A percentile compares a stretch with the other conserved stretches of the same genome.
Evolutionary conservation across 495 filamentous ascomycete genomes (phyloP).

Genomic region (Tirmania nivea): DNA sequence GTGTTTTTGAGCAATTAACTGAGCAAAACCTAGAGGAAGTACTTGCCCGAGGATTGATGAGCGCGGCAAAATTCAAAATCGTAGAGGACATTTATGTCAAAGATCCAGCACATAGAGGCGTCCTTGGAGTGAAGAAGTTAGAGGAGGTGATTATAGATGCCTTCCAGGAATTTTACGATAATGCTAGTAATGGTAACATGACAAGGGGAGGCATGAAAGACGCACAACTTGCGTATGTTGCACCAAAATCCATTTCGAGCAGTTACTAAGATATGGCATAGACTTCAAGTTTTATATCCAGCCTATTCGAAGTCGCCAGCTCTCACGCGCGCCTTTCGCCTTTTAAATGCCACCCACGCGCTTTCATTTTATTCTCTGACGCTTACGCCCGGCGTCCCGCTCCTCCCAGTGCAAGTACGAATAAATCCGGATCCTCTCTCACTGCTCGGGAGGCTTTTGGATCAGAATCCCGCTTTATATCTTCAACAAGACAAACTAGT

Average conservation of each 20-base stretch:
- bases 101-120: not conserved
- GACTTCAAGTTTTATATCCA: conserved; percentile 16
- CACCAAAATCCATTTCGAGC: not conserved
- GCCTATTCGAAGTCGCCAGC: conserved; percentile 11
- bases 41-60: conserved; percentile 12
- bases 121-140: conserved; percentile 25
- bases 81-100: conserved; percentile 16
- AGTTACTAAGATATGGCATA: not conserved
- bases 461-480: conserved; percentile 71
- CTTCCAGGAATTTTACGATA: conserved; percentile 42
- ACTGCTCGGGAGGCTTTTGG: conserved; percentile 63
- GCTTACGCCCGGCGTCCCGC: conserved; percentile 75
- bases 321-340: conserved; percentile 16
- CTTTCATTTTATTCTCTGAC: conserved; percentile 76
- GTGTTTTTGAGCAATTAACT: conserved; percentile 7
- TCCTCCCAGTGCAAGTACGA: conserved; percentile 74
- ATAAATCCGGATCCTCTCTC: conserved; percentile 68
- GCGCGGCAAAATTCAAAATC: conserved; percentile 10
- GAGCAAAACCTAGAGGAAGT: conserved; percentile 10
- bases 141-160: conserved; percentile 36
- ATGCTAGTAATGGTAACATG: conserved; percentile 52
- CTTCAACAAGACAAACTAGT: conserved; percentile 70
- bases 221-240: conserved; percentile 36
- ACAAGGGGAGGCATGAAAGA: conserved; percentile 46
- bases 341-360: conserved; percentile 68